Evolutionary conservation across 768 basidiomycete genomes (phyloP).

Genomic region (Rhizopogon sp.): DNA sequence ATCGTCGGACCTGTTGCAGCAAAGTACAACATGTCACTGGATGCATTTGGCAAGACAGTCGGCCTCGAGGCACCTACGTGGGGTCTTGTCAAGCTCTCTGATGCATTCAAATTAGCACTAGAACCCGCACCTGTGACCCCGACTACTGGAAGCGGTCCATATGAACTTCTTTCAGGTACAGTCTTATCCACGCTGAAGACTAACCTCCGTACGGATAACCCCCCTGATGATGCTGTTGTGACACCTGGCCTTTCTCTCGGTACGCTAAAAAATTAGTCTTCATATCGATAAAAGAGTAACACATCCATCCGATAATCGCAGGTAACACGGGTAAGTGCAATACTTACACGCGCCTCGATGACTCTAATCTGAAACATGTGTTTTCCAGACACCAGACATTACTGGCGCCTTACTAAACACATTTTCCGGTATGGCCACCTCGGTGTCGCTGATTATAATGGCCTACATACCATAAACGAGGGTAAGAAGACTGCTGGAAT

Average conservation of each 20-base stretch:
- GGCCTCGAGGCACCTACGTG: constrained; percentile 18
- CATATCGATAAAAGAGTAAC: constrained; percentile 3
- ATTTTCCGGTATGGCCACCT: constrained; percentile 43
- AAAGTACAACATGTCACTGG: constrained; percentile 36
- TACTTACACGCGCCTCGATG: not conserved
- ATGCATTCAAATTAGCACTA: constrained; percentile 30
- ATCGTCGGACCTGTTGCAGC: constrained; percentile 12
- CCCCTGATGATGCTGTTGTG: constrained; percentile 25
- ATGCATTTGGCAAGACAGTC: constrained; percentile 34
- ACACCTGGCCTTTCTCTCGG: constrained; percentile 30
- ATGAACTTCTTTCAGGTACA: constrained; percentile 37
- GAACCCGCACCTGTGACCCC: constrained; percentile 42
- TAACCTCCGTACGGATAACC: constrained; percentile 21
- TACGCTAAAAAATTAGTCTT: constrained; percentile 1
- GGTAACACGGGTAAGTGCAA: constrained; percentile 17
- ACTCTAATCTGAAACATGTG: constrained; percentile 15
- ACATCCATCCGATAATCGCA: constrained; percentile 1
- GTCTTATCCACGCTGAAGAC: constrained; percentile 34
- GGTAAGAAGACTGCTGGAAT: constrained; percentile 8
- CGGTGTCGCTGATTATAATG: constrained; percentile 28
- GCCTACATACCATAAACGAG: constrained; percentile 24
- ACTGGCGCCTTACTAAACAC: constrained; percentile 41
- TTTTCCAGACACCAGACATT: constrained; percentile 35
- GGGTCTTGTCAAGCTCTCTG: constrained; percentile 33
- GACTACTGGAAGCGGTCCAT: constrained; percentile 30